Percentiles rank a stretch among this genome's conserved stretches.
Conservation (phyloP, 768 basidiomycete genomes). For the Mycena rosella region DNA sequence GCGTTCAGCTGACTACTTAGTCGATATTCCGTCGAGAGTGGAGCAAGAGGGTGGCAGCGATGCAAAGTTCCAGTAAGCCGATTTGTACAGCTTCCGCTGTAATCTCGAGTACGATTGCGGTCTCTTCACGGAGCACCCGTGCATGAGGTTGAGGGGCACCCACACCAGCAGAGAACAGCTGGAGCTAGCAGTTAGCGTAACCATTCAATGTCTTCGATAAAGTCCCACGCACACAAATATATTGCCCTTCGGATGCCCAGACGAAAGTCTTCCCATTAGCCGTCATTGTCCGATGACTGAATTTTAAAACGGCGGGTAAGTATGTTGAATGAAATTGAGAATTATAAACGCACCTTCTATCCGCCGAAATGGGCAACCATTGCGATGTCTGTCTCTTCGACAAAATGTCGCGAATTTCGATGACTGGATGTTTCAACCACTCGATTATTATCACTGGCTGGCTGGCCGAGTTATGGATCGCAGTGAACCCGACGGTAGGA, state of each 20-base stretch:
- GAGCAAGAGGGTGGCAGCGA: constrained; percentile 62
- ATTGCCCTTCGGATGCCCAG: constrained; percentile 52
- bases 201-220: background rate
- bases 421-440: background rate
- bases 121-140: constrained; percentile 52
- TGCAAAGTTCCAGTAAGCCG: constrained; percentile 58
- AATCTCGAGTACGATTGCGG: constrained; percentile 58
- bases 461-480: background rate
- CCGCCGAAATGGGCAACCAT: constrained; percentile 60
- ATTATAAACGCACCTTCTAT: constrained; percentile 52
- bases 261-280: constrained; percentile 53
- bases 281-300: constrained; percentile 54
- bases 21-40: constrained; percentile 64
- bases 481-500: constrained; percentile 43
- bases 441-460: background rate
- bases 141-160: constrained; percentile 43
- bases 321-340: background rate
- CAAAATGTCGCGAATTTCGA: constrained; percentile 44
- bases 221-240: constrained; percentile 48
- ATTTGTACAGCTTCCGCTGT: constrained; percentile 59
- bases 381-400: constrained; percentile 51
- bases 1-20: background rate
- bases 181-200: background rate
- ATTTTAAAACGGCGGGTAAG: too few relatives aligned
- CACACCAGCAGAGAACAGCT: constrained; percentile 42